phyloP scores from a whole-genome alignment of 140 eudicot species.

The Flaveria floridana region DNA sequence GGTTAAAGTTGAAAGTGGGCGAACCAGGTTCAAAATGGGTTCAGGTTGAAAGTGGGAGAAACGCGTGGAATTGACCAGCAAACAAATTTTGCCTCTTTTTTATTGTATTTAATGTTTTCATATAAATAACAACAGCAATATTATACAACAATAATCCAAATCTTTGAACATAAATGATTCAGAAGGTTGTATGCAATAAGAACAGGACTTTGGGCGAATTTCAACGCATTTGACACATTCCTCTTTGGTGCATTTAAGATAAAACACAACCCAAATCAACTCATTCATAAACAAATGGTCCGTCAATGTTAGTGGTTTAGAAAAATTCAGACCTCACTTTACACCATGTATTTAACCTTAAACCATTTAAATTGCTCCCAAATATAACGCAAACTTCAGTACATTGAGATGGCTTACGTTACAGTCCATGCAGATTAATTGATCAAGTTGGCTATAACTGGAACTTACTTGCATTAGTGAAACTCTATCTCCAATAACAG shows the following conservation, averaged over 20 bases:
- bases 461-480: conserved; percentile 66
- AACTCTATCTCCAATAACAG: conserved; percentile 83
- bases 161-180: neutral
- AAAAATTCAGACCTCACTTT: neutral
- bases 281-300: neutral
- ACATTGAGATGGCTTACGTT: neutral
- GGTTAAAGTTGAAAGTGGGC: neutral
- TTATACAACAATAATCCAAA: neutral
- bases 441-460: neutral
- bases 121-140: neutral
- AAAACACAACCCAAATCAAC: neutral
- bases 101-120: neutral
- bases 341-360: conserved; percentile 3
- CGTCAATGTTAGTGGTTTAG: neutral
- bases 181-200: neutral
- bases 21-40: neutral
- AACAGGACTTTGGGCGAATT: neutral
- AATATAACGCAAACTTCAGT: neutral
- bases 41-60: neutral
- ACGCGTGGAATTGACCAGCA: neutral
- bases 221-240: neutral
- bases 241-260: neutral
- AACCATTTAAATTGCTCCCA: neutral
- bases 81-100: neutral
- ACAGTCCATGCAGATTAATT: no score